Evolutionary conservation across 2,329 filamentous ascomycete species (phyloP).

Genomic region (Scedosporium boydii): DNA sequence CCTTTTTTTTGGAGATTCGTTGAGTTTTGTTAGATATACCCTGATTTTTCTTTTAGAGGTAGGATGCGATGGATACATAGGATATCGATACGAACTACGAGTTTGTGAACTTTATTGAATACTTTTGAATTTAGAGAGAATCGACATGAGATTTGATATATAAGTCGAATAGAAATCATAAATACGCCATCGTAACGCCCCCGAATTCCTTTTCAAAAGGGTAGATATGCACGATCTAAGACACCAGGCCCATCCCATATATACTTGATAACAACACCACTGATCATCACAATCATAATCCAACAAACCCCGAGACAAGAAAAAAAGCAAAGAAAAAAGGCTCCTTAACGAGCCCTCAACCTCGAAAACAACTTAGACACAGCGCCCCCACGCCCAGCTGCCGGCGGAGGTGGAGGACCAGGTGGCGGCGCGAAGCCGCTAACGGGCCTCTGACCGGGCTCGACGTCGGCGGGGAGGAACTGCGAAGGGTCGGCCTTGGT

Average conservation of each 20-base stretch:
- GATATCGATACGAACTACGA: neutral
- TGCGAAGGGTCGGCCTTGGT: conserved; percentile 47
- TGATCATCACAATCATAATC: neutral
- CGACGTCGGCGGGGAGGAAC: conserved; percentile 10
- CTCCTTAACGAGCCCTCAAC: neutral
- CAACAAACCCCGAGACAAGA: neutral
- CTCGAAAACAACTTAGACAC: neutral
- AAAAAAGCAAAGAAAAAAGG: neutral
- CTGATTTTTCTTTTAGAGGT: neutral
- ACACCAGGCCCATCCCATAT: no score
- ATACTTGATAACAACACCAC: no score
- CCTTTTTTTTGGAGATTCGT: neutral
- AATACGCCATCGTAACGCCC: neutral
- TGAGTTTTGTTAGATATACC: neutral
- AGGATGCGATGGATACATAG: neutral
- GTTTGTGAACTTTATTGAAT: neutral
- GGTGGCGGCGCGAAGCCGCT: neutral
- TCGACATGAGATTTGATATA: neutral
- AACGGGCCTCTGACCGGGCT: neutral
- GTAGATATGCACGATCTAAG: neutral
- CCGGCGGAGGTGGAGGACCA: neutral
- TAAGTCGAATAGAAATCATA: neutral
- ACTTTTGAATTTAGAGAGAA: neutral
- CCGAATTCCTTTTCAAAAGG: neutral
- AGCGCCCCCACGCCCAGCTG: neutral